Conservation (phyloP, 2,329 filamentous ascomycete species). For the Exutisphaerella laricina region DNA sequence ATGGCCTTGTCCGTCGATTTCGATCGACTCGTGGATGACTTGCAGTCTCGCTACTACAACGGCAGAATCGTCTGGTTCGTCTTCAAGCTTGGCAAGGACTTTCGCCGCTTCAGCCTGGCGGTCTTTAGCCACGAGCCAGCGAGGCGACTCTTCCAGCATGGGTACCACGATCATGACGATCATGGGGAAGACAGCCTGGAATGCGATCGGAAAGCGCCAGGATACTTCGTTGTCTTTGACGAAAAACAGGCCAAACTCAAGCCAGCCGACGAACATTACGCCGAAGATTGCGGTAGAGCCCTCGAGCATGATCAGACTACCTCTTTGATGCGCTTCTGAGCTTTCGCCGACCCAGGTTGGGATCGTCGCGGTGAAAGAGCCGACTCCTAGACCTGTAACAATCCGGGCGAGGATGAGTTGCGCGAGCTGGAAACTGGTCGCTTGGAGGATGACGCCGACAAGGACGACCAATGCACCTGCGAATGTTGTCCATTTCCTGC, state of each 20-base stretch:
- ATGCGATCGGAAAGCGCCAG: slow-evolving; percentile 33
- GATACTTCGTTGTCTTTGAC: slow-evolving; percentile 18
- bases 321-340: slow-evolving; percentile 19
- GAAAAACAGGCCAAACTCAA: slow-evolving; percentile 24
- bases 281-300: slow-evolving; percentile 23
- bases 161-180: slow-evolving; percentile 32
- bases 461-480: slow-evolving; percentile 37
- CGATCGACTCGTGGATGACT: slow-evolving; percentile 20
- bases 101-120: slow-evolving; percentile 19
- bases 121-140: slow-evolving; percentile 25
- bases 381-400: slow-evolving; percentile 47
- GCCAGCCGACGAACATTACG: slow-evolving; percentile 24
- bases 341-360: slow-evolving; percentile 20
- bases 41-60: slow-evolving; percentile 17
- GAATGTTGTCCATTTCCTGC: slow-evolving; percentile 40
- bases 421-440: slow-evolving; percentile 34
- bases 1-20: slow-evolving; percentile 20
- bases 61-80: slow-evolving; percentile 20
- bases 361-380: slow-evolving; percentile 23
- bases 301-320: slow-evolving; percentile 20
- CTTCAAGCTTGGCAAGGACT: slow-evolving; percentile 27
- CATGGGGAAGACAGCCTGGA: slow-evolving; percentile 41
- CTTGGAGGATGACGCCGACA: slow-evolving; percentile 38
- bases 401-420: slow-evolving; percentile 50
- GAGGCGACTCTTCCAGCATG: slow-evolving; percentile 28